A percentile compares a stretch with the other conserved stretches of the same genome.
phyloP scores from a whole-genome alignment of 139 green algal species.

The Haematococcus sp. region DNA sequence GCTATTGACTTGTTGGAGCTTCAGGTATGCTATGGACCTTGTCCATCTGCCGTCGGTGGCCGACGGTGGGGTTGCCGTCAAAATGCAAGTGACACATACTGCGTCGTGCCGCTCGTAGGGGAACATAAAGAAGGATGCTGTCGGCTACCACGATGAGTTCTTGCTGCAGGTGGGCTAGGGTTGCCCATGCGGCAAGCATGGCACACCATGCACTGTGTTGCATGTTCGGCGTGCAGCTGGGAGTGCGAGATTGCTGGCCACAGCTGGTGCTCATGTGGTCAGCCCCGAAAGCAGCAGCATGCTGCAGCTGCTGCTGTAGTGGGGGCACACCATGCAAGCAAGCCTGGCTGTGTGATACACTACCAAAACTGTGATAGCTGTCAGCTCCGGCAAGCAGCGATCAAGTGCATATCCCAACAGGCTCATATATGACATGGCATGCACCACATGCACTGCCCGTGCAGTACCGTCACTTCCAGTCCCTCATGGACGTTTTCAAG shows the following conservation, averaged over 20 bases:
- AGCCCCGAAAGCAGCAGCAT: too few species aligned
- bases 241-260: too few species aligned
- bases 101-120: slow-evolving; percentile 48
- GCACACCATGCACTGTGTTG: not conserved
- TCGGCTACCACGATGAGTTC: slow-evolving; percentile 94
- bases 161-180: slow-evolving; percentile 59
- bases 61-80: not conserved
- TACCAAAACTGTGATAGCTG: too few species aligned
- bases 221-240: slow-evolving; percentile 1
- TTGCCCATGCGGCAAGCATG: not conserved
- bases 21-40: not conserved
- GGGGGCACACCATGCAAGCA: too few species aligned
- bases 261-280: too few species aligned
- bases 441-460: not conserved
- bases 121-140: slow-evolving; percentile 87
- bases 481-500: slow-evolving; percentile 79
- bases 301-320: too few species aligned
- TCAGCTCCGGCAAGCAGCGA: too few species aligned
- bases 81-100: not conserved
- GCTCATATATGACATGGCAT: not conserved
- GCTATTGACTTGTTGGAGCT: slow-evolving; percentile 8
- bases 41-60: not conserved
- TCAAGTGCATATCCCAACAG: not conserved
- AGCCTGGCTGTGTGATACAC: too few species aligned
- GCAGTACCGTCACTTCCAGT: slow-evolving; percentile 85